Evolutionary conservation across 2,329 filamentous ascomycete species (phyloP), one percentile per base, ranked within the genome.

Genomic region (Chrysoporthe puriensis): DNA sequence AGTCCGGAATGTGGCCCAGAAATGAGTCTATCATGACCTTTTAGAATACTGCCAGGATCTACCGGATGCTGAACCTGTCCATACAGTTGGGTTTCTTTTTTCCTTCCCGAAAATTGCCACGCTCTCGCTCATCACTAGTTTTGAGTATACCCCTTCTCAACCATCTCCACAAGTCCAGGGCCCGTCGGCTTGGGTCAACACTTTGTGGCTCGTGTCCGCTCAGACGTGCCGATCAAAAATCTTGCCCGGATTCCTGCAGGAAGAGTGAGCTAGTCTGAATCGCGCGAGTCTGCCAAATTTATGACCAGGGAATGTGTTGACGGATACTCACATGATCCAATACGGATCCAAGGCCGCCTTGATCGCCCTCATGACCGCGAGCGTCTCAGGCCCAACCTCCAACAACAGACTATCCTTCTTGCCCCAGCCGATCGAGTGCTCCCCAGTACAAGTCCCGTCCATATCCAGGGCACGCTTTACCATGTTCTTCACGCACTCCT

Each of bases 391-490:
- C 0, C 94, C 94, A 21, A 97, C 86, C 78, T 97, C 94, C 76
- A 90, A 89, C 42, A 93, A 78, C 59, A 97, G 82, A 9, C 88
- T 91, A 67, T 89, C 87, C 80, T 96, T 97, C 81, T 97, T 97
- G 18, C 92, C 93, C 78, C 95, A 88, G 32, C 93, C 94, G 69
- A 97, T 86, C 0, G 91, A 91, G 77, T 97, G 93, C 78, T 97
- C 94, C 40, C 93, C 94, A 0, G 94, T 96, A 77, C 92, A 96
- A 6, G 94, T 97, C 1, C 94, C 93, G 69, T 97, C 94, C 94
- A 97, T 97, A 71, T 95, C 92, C 34, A 97, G 79, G 2, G 94
- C 94, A n/a, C 93, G 87, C 72, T 91, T 86, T 26, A 97, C 93
- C 94, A 97, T 97, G 73, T 93, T 90, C 76, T 94, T 89, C 59